Evolutionary conservation across 2,329 filamentous ascomycete genomes (phyloP).

Genomic region (Diaporthe sp.): DNA sequence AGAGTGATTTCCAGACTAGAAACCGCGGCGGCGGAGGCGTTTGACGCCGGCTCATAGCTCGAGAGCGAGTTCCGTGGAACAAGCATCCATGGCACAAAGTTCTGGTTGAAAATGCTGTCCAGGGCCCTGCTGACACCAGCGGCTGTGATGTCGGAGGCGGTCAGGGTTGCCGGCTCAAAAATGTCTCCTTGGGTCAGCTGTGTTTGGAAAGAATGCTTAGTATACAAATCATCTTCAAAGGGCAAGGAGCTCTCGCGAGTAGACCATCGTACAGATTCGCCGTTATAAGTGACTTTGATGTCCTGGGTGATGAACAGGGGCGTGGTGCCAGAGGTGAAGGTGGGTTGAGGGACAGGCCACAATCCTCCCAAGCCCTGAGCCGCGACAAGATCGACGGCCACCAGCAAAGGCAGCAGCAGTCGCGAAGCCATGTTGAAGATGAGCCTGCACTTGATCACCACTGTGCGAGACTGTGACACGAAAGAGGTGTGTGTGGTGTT

Average conservation of each 20-base stretch:
- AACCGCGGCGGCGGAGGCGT: conserved; percentile 62
- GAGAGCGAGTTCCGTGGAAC: conserved; percentile 69
- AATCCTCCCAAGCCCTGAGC: conserved; percentile 54
- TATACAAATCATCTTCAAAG: conserved; percentile 41
- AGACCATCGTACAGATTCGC: conserved; percentile 64
- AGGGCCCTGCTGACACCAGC: conserved; percentile 71
- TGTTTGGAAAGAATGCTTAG: conserved; percentile 51
- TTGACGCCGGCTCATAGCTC: conserved; percentile 72
- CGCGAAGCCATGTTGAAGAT: conserved; percentile 44
- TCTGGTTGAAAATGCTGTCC: conserved; percentile 73
- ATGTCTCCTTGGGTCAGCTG: conserved; percentile 63
- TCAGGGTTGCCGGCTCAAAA: conserved; percentile 57
- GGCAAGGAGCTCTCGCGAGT: conserved; percentile 41
- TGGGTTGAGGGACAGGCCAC: conserved; percentile 67
- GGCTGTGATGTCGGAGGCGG: conserved; percentile 66
- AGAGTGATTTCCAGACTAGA: conserved; percentile 73
- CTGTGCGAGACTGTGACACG: background rate
- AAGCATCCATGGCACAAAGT: conserved; percentile 84
- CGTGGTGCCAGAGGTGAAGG: conserved; percentile 63
- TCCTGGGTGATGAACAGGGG: conserved; percentile 66
- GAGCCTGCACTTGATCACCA: background rate
- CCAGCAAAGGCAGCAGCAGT: conserved; percentile 53
- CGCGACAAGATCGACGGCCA: conserved; percentile 56
- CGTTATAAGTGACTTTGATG: conserved; percentile 70
- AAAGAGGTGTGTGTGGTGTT: background rate